These are phyloP conservation scores for Picochlorum sp. DNA, from an alignment of 139 green algal genomes.

Conservation along the genomic window DNA sequence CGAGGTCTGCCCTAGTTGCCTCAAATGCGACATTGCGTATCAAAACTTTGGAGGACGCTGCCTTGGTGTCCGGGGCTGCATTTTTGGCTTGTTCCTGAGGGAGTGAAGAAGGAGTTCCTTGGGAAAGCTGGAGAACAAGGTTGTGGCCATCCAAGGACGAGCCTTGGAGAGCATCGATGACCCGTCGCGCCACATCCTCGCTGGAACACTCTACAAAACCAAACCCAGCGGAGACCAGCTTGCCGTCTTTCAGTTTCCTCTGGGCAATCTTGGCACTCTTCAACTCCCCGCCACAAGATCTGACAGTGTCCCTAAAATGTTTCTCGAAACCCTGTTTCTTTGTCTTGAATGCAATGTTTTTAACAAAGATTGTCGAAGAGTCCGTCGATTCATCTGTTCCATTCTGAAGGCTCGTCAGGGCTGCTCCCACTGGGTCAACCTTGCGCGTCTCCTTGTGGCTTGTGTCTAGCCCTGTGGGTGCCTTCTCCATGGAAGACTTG, in stretches of 20 bases:
- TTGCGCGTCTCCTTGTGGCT: neutral
- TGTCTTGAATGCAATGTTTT: slow-evolving; percentile 90
- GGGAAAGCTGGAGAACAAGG: slow-evolving; percentile 70
- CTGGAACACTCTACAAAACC: slow-evolving; percentile 85
- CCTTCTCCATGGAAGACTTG: slow-evolving; percentile 12
- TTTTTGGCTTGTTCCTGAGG: neutral
- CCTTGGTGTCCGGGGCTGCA: slow-evolving; percentile 1
- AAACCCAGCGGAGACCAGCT: slow-evolving; percentile 62
- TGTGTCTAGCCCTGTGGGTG: neutral
- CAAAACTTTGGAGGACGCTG: slow-evolving; percentile 31
- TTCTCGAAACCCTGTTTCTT: slow-evolving; percentile 43
- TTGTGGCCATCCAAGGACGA: slow-evolving; percentile 83
- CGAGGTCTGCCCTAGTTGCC: slow-evolving; percentile 84
- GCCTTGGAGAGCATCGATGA: slow-evolving; percentile 65
- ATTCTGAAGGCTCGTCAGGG: slow-evolving; percentile 1
- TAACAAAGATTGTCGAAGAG: slow-evolving; percentile 76
- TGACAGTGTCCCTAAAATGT: slow-evolving; percentile 68
- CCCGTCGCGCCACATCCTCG: slow-evolving; percentile 47
- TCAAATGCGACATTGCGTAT: slow-evolving; percentile 98
- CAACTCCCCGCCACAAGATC: slow-evolving; percentile 43
- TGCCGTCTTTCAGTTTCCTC: slow-evolving; percentile 43
- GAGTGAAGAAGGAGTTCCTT: neutral
- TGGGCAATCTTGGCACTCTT: slow-evolving; percentile 45
- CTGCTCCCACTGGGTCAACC: neutral
- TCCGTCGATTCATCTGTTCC: slow-evolving; percentile 22